Conservation (phyloP, 805 yeast species). For the Jamesozyma piceae region DNA sequence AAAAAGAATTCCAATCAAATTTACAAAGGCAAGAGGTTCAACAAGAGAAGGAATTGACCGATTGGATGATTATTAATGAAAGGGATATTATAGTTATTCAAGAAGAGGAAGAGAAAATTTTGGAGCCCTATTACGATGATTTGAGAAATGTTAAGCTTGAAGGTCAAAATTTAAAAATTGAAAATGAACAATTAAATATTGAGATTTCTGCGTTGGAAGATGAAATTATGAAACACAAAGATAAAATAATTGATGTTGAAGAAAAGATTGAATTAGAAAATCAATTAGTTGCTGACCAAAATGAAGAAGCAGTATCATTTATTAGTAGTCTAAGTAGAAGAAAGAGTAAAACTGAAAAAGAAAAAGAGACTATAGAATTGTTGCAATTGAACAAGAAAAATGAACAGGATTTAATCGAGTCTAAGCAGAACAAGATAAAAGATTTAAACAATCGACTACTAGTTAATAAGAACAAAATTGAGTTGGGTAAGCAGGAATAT, state of each 20-base stretch:
- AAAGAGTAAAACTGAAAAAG: slow-evolving; percentile 11
- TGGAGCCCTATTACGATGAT: slow-evolving; percentile 35
- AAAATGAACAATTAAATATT: slow-evolving; percentile 23
- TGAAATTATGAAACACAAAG: slow-evolving; percentile 33
- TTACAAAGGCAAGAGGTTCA: neutral
- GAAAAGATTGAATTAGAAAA: slow-evolving; percentile 20
- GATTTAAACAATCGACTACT: slow-evolving; percentile 30
- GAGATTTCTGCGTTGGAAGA: slow-evolving; percentile 29
- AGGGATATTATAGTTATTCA: slow-evolving; percentile 22
- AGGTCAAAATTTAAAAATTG: slow-evolving; percentile 1
- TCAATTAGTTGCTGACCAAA: neutral
- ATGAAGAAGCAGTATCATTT: slow-evolving; percentile 6
- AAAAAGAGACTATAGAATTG: slow-evolving; percentile 23
- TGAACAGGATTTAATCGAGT: slow-evolving; percentile 22
- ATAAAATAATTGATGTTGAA: slow-evolving; percentile 24
- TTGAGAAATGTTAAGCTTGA: slow-evolving; percentile 34
- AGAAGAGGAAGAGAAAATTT: slow-evolving; percentile 25
- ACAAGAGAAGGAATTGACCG: slow-evolving; percentile 12
- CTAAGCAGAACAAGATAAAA: slow-evolving; percentile 16
- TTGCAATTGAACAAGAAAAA: slow-evolving; percentile 23
- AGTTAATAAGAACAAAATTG: slow-evolving; percentile 29
- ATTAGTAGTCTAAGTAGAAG: slow-evolving; percentile 18
- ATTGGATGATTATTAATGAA: slow-evolving; percentile 23
- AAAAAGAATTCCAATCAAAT: neutral
- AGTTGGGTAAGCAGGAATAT: slow-evolving; percentile 27